Percentiles rank a stretch among this genome's conserved stretches.
phyloP scores from a whole-genome alignment of 306 rosid species.

The Gastrolobium bilobum region DNA sequence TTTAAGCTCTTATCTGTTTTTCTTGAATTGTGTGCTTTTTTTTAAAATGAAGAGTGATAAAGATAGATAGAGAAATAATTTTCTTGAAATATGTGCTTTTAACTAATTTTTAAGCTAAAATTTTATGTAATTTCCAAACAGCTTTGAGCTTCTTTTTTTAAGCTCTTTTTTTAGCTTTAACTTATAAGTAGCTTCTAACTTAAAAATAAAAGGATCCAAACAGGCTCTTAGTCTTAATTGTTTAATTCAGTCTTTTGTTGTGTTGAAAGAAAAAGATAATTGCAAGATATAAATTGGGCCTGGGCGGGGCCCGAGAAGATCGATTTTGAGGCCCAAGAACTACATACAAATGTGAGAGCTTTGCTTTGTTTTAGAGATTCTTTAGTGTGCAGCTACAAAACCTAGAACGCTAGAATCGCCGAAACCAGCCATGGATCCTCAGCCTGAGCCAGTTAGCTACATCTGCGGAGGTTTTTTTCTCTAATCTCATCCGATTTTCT shows the following conservation, averaged over 20 bases:
- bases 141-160: too few species aligned
- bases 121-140: too few species aligned
- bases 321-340: background rate
- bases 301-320: background rate
- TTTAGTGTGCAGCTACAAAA: background rate
- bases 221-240: too few species aligned
- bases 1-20: too few species aligned
- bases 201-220: too few species aligned
- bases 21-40: too few species aligned
- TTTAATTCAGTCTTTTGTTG: background rate
- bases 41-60: too few species aligned
- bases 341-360: background rate
- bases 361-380: accelerated
- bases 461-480: constrained; percentile 45
- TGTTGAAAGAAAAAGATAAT: background rate
- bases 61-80: too few species aligned
- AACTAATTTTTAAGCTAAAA: too few species aligned
- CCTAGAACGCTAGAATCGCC: constrained; percentile 16
- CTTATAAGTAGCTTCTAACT: too few species aligned
- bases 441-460: constrained; percentile 45
- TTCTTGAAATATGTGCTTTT: too few species aligned
- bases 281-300: background rate
- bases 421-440: constrained; percentile 44
- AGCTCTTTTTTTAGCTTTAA: too few species aligned
- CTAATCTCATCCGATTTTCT: background rate